These are phyloP conservation scores for Pythium phragmiticola DNA, from an alignment of 352 stramenopile species.

Conservation along the genomic window DNA sequence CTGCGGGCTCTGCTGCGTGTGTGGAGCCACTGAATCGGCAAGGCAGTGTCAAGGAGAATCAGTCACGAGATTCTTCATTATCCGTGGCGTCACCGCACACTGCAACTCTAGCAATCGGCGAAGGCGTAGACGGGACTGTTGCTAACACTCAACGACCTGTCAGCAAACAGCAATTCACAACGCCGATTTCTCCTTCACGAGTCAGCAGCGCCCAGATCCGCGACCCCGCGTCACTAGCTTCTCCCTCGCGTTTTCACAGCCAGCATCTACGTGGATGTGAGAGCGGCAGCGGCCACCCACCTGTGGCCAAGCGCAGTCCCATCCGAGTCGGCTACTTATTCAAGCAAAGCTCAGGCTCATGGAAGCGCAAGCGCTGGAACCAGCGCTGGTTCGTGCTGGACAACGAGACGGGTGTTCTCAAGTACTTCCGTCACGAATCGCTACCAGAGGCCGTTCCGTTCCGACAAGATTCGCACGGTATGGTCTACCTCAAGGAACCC, in stretches of 20 bases:
- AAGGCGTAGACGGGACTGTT: neutral
- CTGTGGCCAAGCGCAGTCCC: constrained; percentile 14
- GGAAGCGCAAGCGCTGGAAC: constrained; percentile 79
- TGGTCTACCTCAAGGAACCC: constrained; percentile 43
- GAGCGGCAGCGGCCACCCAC: neutral
- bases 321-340: constrained; percentile 63
- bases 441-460: constrained; percentile 49
- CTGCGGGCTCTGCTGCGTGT: neutral
- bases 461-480: constrained; percentile 57
- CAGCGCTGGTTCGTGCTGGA: constrained; percentile 83
- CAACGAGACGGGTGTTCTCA: constrained; percentile 53
- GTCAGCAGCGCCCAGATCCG: no score
- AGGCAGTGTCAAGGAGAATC: constrained; percentile 9
- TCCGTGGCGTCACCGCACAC: neutral
- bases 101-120: neutral
- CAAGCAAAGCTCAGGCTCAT: constrained; percentile 79
- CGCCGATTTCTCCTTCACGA: neutral
- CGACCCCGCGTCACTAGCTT: no score
- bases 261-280: neutral
- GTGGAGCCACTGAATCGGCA: constrained; percentile 9
- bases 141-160: neutral
- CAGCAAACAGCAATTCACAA: neutral
- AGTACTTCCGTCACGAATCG: constrained; percentile 75
- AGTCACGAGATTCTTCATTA: constrained; percentile 15
- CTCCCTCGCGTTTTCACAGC: constrained; percentile 4